Percentiles rank a stretch among this genome's conserved stretches.
phyloP scores from a whole-genome alignment of 1,284 basidiomycete species.

The Sphagnurus paluster region DNA sequence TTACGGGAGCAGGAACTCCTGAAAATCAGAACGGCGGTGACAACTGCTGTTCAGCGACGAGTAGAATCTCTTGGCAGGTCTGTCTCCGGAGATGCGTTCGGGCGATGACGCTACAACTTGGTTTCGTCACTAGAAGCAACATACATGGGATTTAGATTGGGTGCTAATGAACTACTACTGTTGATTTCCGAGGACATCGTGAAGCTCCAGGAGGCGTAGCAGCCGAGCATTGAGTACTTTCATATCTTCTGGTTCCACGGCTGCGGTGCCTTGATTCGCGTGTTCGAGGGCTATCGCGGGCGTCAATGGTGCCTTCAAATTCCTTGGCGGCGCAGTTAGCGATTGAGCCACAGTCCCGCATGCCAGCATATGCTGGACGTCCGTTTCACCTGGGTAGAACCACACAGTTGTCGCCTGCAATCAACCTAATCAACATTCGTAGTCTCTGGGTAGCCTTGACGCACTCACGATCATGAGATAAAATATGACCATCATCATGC shows the following conservation, averaged over 20 bases:
- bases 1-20: slow-evolving; percentile 27
- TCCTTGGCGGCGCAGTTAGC: slow-evolving; percentile 7
- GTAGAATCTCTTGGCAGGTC: slow-evolving; percentile 60
- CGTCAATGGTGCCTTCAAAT: not conserved
- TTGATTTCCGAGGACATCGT: slow-evolving; percentile 12
- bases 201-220: slow-evolving; percentile 16
- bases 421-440: not conserved
- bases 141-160: slow-evolving; percentile 3
- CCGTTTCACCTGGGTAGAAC: slow-evolving; percentile 54
- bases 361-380: slow-evolving; percentile 30
- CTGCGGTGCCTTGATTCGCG: not conserved
- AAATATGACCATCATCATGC: slow-evolving; percentile 59
- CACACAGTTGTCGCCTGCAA: slow-evolving; percentile 41
- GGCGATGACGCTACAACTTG: not conserved
- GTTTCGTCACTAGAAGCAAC: slow-evolving; percentile 1
- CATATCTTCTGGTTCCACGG: slow-evolving; percentile 5
- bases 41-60: slow-evolving; percentile 55
- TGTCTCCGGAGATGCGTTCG: slow-evolving; percentile 30
- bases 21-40: slow-evolving; percentile 52
- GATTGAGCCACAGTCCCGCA: slow-evolving; percentile 26
- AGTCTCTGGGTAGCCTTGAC: not conserved
- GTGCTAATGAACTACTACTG: slow-evolving; percentile 1
- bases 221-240: slow-evolving; percentile 13
- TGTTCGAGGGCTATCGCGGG: not conserved
- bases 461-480: slow-evolving; percentile 47